Conservation (phyloP, 2,329 filamentous ascomycete species). For the Microdochium bolleyi region DNA sequence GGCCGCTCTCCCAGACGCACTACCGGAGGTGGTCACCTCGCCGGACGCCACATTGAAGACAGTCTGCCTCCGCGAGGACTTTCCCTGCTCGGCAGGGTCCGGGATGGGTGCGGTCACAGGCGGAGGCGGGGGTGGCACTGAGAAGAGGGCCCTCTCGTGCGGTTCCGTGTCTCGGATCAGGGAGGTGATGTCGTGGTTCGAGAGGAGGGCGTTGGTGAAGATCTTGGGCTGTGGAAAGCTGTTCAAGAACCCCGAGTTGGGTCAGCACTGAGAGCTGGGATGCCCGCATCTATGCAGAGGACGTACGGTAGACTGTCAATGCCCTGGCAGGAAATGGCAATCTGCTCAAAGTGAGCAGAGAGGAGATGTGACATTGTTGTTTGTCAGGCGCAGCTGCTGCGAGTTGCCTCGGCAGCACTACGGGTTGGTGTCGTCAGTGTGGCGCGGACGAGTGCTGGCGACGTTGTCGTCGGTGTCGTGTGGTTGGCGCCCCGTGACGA, state of each 20-base stretch:
- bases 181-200: slow-evolving; percentile 83
- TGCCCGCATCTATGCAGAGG: background rate
- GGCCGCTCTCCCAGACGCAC: slow-evolving; percentile 31
- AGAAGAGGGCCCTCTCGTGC: slow-evolving; percentile 92
- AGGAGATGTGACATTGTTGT: slow-evolving; percentile 55
- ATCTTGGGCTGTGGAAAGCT: slow-evolving; percentile 89
- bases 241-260: slow-evolving; percentile 7
- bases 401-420: no score
- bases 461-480: background rate
- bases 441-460: background rate
- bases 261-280: slow-evolving; percentile 1
- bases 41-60: slow-evolving; percentile 59
- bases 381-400: background rate
- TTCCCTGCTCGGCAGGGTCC: slow-evolving; percentile 31
- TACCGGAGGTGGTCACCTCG: slow-evolving; percentile 49
- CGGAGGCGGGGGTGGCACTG: slow-evolving; percentile 64
- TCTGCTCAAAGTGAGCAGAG: slow-evolving; percentile 67
- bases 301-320: slow-evolving; percentile 67
- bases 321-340: slow-evolving; percentile 65
- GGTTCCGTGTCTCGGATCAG: slow-evolving; percentile 92
- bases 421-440: background rate
- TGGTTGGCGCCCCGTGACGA: background rate
- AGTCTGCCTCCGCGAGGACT: slow-evolving; percentile 45
- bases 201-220: slow-evolving; percentile 88
- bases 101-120: slow-evolving; percentile 33